Conservation (phyloP, 192 early-diverging fungal species). For the Paraglomus occultum region DNA sequence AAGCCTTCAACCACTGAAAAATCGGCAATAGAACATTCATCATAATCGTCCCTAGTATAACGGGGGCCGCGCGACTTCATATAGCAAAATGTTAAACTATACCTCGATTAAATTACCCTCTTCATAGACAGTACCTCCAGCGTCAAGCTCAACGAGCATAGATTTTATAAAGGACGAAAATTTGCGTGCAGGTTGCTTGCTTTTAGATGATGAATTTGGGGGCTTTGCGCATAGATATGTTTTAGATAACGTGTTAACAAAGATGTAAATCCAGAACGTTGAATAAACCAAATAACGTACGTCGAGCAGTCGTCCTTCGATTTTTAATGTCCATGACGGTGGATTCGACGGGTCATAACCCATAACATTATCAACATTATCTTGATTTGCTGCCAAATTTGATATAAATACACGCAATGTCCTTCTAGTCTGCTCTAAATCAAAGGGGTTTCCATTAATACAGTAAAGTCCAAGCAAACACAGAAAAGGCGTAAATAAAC, state of each 20-base stretch:
- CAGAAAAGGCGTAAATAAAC: background rate
- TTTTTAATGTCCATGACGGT: slow-evolving; percentile 88
- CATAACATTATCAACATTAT: slow-evolving; percentile 42
- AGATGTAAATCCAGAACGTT: background rate
- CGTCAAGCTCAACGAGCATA: slow-evolving; percentile 82
- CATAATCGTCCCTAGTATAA: background rate
- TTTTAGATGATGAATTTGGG: slow-evolving; percentile 55
- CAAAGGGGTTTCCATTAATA: background rate
- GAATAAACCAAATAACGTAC: slow-evolving; percentile 35
- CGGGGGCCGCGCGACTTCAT: too few relatives aligned
- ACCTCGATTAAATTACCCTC: slow-evolving; percentile 80
- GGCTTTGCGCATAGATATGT: slow-evolving; percentile 30
- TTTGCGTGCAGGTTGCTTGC: slow-evolving; percentile 63
- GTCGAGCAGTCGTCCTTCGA: slow-evolving; percentile 89
- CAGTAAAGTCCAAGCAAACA: background rate
- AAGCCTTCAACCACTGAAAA: slow-evolving; percentile 56
- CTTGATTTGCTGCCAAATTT: slow-evolving; percentile 82
- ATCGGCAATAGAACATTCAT: too few relatives aligned
- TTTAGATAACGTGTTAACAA: slow-evolving; percentile 26
- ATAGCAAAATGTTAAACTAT: slow-evolving; percentile 5
- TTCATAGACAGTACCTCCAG: slow-evolving; percentile 71
- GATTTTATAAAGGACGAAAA: slow-evolving; percentile 85
- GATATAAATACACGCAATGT: slow-evolving; percentile 89
- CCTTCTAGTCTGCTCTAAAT: slow-evolving; percentile 57
- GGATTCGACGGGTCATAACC: slow-evolving; percentile 50